Evolutionary conservation across 192 early-diverging fungal species (phyloP).

Genomic region (Backusella macrospora): DNA sequence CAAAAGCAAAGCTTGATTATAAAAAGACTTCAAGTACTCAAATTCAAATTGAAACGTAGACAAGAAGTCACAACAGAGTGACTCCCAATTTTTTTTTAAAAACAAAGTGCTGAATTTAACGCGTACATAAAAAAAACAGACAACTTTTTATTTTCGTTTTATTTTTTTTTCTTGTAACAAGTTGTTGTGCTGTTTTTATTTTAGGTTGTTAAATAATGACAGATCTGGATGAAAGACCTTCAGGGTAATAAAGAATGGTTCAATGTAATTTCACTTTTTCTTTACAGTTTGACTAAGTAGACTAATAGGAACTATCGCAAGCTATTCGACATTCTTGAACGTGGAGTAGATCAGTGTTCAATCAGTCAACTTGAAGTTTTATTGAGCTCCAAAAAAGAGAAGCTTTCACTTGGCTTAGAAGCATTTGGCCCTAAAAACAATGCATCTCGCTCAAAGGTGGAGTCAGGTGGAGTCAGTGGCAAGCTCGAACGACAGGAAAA

Average conservation of each 20-base stretch:
- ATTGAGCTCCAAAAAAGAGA: slow-evolving; percentile 34
- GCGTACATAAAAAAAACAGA: slow-evolving; percentile 8
- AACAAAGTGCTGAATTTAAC: not conserved
- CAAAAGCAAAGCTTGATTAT: too few relatives aligned
- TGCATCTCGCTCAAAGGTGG: slow-evolving; percentile 37
- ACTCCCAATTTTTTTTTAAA: not conserved
- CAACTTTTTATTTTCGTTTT: not conserved
- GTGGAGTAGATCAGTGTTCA: slow-evolving; percentile 25
- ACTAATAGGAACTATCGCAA: slow-evolving; percentile 29
- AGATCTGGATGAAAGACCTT: slow-evolving; percentile 15
- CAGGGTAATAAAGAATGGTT: not conserved
- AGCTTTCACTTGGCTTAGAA: slow-evolving; percentile 42
- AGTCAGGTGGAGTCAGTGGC: slow-evolving; percentile 33
- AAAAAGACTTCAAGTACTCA: too few relatives aligned
- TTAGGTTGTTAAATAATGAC: slow-evolving; percentile 7
- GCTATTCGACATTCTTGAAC: slow-evolving; percentile 31
- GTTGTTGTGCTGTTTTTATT: not conserved
- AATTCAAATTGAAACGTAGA: too few relatives aligned
- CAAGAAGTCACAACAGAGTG: not conserved
- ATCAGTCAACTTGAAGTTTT: slow-evolving; percentile 29
- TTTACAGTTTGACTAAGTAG: slow-evolving; percentile 1
- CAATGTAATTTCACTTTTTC: not conserved
- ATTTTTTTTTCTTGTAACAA: not conserved
- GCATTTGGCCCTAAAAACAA: slow-evolving; percentile 40
- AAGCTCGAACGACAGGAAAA: slow-evolving; percentile 40